Base-by-base conservation (phyloP, 441 rosid genomes). In the Gossypium trilobum region DNA sequence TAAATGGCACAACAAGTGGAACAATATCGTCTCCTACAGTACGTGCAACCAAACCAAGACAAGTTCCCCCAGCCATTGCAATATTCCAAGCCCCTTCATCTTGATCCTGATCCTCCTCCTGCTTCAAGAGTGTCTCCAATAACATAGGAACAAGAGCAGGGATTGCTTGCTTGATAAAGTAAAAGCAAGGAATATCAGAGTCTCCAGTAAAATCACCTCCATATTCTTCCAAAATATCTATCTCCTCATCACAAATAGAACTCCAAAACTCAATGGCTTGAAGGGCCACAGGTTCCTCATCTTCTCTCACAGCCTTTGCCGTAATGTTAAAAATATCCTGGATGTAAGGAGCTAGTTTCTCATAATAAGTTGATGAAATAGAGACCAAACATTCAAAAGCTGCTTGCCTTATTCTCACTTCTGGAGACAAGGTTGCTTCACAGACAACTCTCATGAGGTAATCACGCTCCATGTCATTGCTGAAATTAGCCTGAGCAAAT, bases 381-480 rank as follows among this genome's bases (percentile, higher is more conserved):
- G 92, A 83, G 27, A 89, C 95, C 82, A 89, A 80, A 64, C 95
- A 89, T 81, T 88, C 95, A 59, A 84, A 89, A 77, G 91, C 89
- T 16, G 92, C 91, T 81, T 84, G 91, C 67, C 95, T 78, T 20
- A 88, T 88, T 81, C 86, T 85, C 73, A 82, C 82, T 71, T 89
- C 95, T 14, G 85, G 82, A 17, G 89, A 89, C 20, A 78, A 80
- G 33, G 95, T 84, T 46, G 95, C 89, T 75, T 89, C 95, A 71
- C 95, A 89, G 1, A 85, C 90, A 9, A 89, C 88, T 74, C 87
- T 85, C 91, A 89, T 89, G 71, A 87, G 84, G 75, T 86, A 89
- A 74, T 89, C 91, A 27, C 94, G 90, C 78, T 89, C 95, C 89
- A 86, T 84, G 73, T 86, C 89, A 27, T 89, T 87, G 74, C 81